These are phyloP conservation scores for Alternaria brassicicola DNA, from an alignment of 2,329 filamentous ascomycete genomes.

Conservation along the genomic window DNA sequence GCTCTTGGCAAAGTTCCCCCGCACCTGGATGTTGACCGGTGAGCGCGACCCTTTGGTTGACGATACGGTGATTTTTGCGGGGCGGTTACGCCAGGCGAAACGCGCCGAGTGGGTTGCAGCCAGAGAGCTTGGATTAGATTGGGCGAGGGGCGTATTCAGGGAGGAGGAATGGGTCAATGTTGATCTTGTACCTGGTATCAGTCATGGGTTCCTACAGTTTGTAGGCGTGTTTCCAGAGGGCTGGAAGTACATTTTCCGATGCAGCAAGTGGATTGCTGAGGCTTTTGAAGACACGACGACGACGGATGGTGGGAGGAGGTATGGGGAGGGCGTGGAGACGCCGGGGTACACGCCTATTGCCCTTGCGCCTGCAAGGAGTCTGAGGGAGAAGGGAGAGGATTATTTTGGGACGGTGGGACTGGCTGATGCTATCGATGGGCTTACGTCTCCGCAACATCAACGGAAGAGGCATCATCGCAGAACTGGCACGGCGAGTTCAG, in stretches of 20 bases:
- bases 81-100: slow-evolving; percentile 81
- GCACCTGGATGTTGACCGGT: slow-evolving; percentile 91
- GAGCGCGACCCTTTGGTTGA: slow-evolving; percentile 95
- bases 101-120: slow-evolving; percentile 61
- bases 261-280: slow-evolving; percentile 80
- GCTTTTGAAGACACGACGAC: slow-evolving; percentile 64
- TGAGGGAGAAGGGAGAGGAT: slow-evolving; percentile 62
- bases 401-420: slow-evolving; percentile 80
- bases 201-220: slow-evolving; percentile 94
- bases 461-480: slow-evolving; percentile 54
- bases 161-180: slow-evolving; percentile 82
- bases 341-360: slow-evolving; percentile 19
- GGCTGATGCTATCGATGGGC: slow-evolving; percentile 70
- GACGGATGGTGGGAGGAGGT: slow-evolving; percentile 35
- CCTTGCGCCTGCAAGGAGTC: background rate
- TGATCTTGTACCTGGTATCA: slow-evolving; percentile 83
- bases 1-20: slow-evolving; percentile 85
- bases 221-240: slow-evolving; percentile 85
- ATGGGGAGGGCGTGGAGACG: slow-evolving; percentile 20
- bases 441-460: slow-evolving; percentile 44
- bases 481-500: slow-evolving; percentile 61
- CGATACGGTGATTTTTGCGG: slow-evolving; percentile 95
- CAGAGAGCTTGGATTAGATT: slow-evolving; percentile 62
- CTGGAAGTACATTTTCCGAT: slow-evolving; percentile 83
- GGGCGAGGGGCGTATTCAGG: slow-evolving; percentile 63